Base-by-base conservation (phyloP, 257 asterid species). In the Asclepias syriaca region DNA sequence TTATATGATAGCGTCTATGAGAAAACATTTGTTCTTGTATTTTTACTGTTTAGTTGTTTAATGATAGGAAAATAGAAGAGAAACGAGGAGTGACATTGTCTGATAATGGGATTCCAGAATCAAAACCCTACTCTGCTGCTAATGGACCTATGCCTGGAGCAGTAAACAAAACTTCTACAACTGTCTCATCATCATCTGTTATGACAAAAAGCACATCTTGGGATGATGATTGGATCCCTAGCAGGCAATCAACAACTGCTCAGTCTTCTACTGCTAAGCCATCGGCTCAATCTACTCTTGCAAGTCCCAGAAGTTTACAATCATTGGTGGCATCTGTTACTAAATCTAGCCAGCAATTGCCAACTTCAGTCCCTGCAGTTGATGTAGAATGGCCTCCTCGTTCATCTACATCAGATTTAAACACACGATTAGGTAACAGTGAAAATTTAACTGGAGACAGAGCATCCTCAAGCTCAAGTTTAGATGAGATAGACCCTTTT, bases 341-440 rank as follows among this genome's bases (percentile, higher is more conserved):
- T 34, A 34, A 34, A 53, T 75, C 95, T 66, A 63, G 85, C 78
- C 95, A 82, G 77, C 94, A 83, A 70, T 71, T 29, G 18, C 82
- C 88, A 16, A 77, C 91, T 68, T 85, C 96, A 57, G 85, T 90
- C 75, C 98, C 99, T 73, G 91, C 99, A 40, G 96, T 92, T 76
- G 99, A 95, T 80, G 80, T 95, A 13, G 98, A 95, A 80, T 95
- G 99, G 99, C 99, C 98, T 53, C 97, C 97, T 51, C 84, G 78
- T 66, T 82, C 92, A 60, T 81, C 87, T 32, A 79, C 85, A 32
- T 37, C 68, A 55, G 83, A 76, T 53, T 65, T 57, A 45, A 64
- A 85, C 49, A 66, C 81, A 81, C 85, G 77, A 53, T 73, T 79
- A 27, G 88, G 84, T 53, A 77, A 73, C 76, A 59, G 39, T 49